Percentiles rank a stretch among this genome's conserved stretches.
Conservation (phyloP, 306 rosid genomes). For the Fragaria ananassa region DNA sequence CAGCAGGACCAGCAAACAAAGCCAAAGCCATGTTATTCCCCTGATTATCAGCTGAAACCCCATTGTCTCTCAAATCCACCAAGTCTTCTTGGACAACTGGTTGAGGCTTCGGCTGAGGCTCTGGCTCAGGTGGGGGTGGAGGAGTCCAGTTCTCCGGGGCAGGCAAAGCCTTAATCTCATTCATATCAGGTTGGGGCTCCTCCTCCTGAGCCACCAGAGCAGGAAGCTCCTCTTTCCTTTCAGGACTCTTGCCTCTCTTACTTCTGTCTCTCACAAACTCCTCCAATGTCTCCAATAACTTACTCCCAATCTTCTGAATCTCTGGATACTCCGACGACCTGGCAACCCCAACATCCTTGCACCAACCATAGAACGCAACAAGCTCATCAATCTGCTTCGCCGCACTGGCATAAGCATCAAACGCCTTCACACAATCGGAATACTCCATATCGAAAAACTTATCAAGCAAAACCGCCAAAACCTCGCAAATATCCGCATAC, state of each 20-base stretch:
- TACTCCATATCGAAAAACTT: slow-evolving; percentile 94
- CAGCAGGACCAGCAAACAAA: slow-evolving; percentile 77
- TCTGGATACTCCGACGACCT: slow-evolving; percentile 95
- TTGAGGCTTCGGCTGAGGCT: slow-evolving; percentile 45
- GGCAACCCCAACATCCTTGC: slow-evolving; percentile 77
- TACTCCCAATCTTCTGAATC: slow-evolving; percentile 83
- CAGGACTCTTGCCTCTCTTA: slow-evolving; percentile 84
- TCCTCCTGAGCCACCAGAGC: slow-evolving; percentile 48
- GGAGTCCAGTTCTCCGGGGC: slow-evolving; percentile 83
- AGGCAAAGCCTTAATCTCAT: slow-evolving; percentile 89
- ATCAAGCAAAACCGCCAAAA: slow-evolving; percentile 81
- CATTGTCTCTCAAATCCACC: slow-evolving; percentile 83
- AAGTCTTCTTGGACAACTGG: slow-evolving; percentile 51
- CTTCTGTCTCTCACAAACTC: slow-evolving; percentile 94
- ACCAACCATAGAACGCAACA: slow-evolving; percentile 63
- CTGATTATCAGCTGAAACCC: slow-evolving; percentile 71
- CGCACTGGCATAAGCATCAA: slow-evolving; percentile 85
- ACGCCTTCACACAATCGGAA: slow-evolving; percentile 85
- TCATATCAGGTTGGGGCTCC: slow-evolving; percentile 76
- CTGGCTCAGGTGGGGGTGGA: slow-evolving; percentile 65
- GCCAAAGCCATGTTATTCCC: slow-evolving; percentile 84
- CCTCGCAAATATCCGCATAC: slow-evolving; percentile 90
- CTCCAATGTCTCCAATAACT: slow-evolving; percentile 85
- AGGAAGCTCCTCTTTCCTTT: slow-evolving; percentile 61
- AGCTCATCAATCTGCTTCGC: slow-evolving; percentile 96